Evolutionary conservation across 441 rosid genomes (phyloP), one percentile per base, ranked within the genome.

Genomic region (Jatropha podagrica): DNA sequence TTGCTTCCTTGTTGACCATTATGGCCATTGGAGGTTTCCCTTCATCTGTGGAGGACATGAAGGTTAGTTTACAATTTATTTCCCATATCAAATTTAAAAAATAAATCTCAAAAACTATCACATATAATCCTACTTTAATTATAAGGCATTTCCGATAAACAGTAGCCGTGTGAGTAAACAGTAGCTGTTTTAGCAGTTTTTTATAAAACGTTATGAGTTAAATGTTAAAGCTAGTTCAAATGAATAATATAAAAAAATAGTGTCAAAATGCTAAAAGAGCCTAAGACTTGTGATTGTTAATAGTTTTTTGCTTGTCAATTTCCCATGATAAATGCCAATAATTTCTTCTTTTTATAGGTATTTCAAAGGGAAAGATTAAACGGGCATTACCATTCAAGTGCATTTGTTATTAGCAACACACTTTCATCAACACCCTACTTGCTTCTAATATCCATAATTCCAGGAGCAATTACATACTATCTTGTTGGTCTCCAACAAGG

Each of bases 1-100:
- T 85, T 4, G 74, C 88, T 20, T 59, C 86, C 4, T 85, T 88
- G 72, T 67, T 85, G 44, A 86, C 88, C 11, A 76, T 86, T 52
- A 88, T 86, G 91, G 79, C 90, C 7, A 86, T 86, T 3, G 87
- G 91, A 14, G 91, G 89, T 9, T 88, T 88, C 80, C 88, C 89
- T 68, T 88, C 89, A 40, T 86, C 86, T 59, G 86, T 85, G 5
- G 89, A 88, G 79, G 91, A 86, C 48, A 83, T 86, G 87, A 86
- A 85, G 85, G 87, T 85, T 61, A 7, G 77, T 79, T 51, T 5
- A 69, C 7, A 65, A 65, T 40, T 27, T 32, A 62, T 18, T 32
- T 17, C 20, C 64, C 27, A 26, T 3, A 11, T 60, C 40, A 26
- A 60, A 60, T 23, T 7, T 59, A 9, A 59, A 59, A 59, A 14